Percentiles rank a stretch among this genome's conserved stretches.
Evolutionary conservation across 768 basidiomycete genomes (phyloP).

Genomic region (Roridomyces roridus): DNA sequence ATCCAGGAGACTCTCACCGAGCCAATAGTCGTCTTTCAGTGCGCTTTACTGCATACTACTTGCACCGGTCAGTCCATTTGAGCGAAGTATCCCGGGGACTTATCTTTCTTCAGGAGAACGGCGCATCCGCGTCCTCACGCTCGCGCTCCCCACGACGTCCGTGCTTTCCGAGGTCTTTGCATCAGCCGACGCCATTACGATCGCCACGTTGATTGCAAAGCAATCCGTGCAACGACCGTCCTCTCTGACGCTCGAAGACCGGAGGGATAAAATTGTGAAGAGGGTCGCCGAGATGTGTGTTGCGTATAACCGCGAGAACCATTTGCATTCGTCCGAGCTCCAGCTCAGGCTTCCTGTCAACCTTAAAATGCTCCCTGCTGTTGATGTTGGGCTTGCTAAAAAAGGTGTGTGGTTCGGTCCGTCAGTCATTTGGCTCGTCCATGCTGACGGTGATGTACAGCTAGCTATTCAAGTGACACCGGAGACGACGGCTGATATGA

Average conservation of each 20-base stretch:
- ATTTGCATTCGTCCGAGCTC: slow-evolving; percentile 15
- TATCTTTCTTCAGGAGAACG: slow-evolving; percentile 46
- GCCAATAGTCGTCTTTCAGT: slow-evolving; percentile 59
- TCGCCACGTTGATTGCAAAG: slow-evolving; percentile 60
- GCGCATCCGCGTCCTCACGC: slow-evolving; percentile 65
- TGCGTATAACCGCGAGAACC: slow-evolving; percentile 47
- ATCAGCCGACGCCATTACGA: slow-evolving; percentile 61
- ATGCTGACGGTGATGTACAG: slow-evolving; percentile 26
- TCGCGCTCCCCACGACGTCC: slow-evolving; percentile 63
- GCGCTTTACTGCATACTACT: slow-evolving; percentile 61
- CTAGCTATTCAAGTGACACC: slow-evolving; percentile 52
- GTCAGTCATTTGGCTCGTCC: too few relatives aligned
- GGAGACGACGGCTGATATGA: slow-evolving; percentile 54
- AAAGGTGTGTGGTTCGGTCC: slow-evolving; percentile 38
- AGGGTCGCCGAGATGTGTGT: slow-evolving; percentile 56
- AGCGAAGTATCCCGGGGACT: neutral
- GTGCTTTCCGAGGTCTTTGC: slow-evolving; percentile 62
- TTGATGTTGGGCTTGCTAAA: slow-evolving; percentile 56
- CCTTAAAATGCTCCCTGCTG: slow-evolving; percentile 54
- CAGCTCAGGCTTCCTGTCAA: slow-evolving; percentile 53
- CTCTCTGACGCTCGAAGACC: slow-evolving; percentile 62
- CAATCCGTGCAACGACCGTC: slow-evolving; percentile 65
- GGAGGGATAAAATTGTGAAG: slow-evolving; percentile 59
- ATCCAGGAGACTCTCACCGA: slow-evolving; percentile 58
- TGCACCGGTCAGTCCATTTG: slow-evolving; percentile 27